These are phyloP conservation scores for Schwanniomyces pseudopolymorphus DNA, from an alignment of 805 yeast species.

Conservation along the genomic window DNA sequence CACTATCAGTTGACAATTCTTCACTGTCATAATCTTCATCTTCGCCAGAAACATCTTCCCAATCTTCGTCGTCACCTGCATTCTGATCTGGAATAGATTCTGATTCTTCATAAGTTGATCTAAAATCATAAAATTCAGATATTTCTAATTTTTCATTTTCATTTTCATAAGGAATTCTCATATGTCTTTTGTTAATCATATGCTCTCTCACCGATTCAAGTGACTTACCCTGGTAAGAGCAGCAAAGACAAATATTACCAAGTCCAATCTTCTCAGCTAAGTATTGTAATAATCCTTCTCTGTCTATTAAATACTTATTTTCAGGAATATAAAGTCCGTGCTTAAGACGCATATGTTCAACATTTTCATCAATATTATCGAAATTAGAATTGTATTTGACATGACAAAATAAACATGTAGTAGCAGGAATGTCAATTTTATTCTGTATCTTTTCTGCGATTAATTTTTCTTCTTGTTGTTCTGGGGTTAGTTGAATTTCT, in stretches of 20 bases:
- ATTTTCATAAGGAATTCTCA: constrained; percentile 83
- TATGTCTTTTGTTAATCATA: constrained; percentile 81
- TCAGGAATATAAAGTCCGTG: constrained; percentile 94
- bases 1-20: constrained; percentile 22
- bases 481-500: constrained; percentile 12
- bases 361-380: constrained; percentile 39
- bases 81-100: constrained; percentile 6
- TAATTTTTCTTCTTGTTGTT: constrained; percentile 40
- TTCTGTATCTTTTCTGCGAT: constrained; percentile 46
- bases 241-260: constrained; percentile 81
- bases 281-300: constrained; percentile 69
- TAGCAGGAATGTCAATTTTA: constrained; percentile 47
- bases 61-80: constrained; percentile 27
- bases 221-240: constrained; percentile 80
- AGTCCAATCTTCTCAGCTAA: constrained; percentile 78
- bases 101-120: constrained; percentile 52
- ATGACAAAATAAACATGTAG: constrained; percentile 52
- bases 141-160: constrained; percentile 75
- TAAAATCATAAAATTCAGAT: constrained; percentile 81
- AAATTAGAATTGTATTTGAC: constrained; percentile 32
- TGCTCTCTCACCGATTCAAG: constrained; percentile 89
- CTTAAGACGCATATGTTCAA: constrained; percentile 70
- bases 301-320: constrained; percentile 61
- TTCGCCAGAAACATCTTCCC: constrained; percentile 41
- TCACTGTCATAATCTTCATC: constrained; percentile 27